Evolutionary conservation across 208 protist genomes (phyloP).

Genomic region (Vickermania ingenoplastis): DNA sequence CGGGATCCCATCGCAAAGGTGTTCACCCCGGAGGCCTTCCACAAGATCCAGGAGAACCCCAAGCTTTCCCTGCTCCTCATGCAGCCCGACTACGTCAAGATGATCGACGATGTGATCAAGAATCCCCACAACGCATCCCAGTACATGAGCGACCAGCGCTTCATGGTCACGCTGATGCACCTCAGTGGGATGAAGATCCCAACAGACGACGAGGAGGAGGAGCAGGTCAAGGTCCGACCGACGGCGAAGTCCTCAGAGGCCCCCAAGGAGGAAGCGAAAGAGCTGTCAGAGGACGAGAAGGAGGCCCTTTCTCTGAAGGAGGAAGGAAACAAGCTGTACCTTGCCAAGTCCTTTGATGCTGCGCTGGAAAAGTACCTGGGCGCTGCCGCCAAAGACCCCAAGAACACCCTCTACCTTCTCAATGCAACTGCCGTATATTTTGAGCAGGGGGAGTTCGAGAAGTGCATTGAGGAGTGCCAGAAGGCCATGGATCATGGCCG

Average conservation of each 20-base stretch:
- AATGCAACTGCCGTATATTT: conserved; percentile 92
- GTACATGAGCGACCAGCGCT: conserved; percentile 82
- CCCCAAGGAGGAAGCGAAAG: conserved; percentile 12
- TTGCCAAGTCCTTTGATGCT: conserved; percentile 90
- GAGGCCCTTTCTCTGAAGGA: conserved; percentile 81
- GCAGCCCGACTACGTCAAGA: conserved; percentile 90
- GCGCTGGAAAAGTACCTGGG: conserved; percentile 85
- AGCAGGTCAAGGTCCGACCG: conserved; percentile 22
- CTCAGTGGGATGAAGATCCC: conserved; percentile 73
- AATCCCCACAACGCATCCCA: conserved; percentile 57
- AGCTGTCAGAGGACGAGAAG: conserved; percentile 42
- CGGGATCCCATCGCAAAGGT: conserved; percentile 64
- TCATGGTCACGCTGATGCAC: conserved; percentile 71
- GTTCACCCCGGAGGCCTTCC: conserved; percentile 74
- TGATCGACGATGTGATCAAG: conserved; percentile 73
- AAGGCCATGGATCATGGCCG: conserved; percentile 81
- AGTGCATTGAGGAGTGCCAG: conserved; percentile 87
- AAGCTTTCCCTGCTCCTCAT: conserved; percentile 73
- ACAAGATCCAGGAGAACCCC: conserved; percentile 82
- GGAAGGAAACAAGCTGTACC: conserved; percentile 92
- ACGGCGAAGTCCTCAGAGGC: conserved; percentile 19
- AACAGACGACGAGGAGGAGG: conserved; percentile 46
- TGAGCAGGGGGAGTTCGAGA: conserved; percentile 90
- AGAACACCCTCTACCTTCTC: conserved; percentile 84
- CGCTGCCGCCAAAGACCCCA: conserved; percentile 72